Evolutionary conservation across 179 eudicot genomes (phyloP).

Genomic region (Spergularia azorica): DNA sequence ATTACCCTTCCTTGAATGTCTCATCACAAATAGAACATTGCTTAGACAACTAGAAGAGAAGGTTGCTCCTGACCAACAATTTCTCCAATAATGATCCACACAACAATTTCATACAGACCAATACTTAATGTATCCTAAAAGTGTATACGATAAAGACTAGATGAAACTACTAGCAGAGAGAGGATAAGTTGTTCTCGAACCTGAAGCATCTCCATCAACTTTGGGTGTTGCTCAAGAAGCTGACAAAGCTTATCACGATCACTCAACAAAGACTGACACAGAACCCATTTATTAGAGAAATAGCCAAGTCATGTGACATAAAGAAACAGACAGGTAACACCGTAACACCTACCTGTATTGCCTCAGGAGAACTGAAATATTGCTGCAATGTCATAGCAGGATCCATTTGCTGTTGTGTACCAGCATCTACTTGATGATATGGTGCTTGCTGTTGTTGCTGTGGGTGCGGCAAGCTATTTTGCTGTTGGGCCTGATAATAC

Average conservation of each 20-base stretch:
- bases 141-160: background rate
- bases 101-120: background rate
- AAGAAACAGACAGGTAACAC: background rate
- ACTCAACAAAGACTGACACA: slow-evolving; percentile 70
- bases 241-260: slow-evolving; percentile 93
- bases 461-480: slow-evolving; percentile 42
- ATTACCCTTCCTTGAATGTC: background rate
- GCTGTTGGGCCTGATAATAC: slow-evolving; percentile 63
- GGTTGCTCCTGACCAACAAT: slow-evolving; percentile 1
- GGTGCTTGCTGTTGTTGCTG: slow-evolving; percentile 48
- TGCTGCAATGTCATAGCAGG: slow-evolving; percentile 75
- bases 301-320: background rate
- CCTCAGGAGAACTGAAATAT: slow-evolving; percentile 87
- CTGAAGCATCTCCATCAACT: slow-evolving; percentile 98
- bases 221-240: slow-evolving; percentile 94
- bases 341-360: slow-evolving; percentile 67
- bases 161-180: background rate
- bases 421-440: slow-evolving; percentile 42
- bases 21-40: background rate
- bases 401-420: slow-evolving; percentile 61
- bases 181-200: slow-evolving; percentile 40
- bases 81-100: background rate
- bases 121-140: background rate
- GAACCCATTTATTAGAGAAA: slow-evolving; percentile 22
- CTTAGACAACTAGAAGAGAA: background rate